Percentiles rank a stretch among this genome's conserved stretches.
Conservation (phyloP, 2,329 filamentous ascomycete genomes). For the Trichoderma aggressivum region DNA sequence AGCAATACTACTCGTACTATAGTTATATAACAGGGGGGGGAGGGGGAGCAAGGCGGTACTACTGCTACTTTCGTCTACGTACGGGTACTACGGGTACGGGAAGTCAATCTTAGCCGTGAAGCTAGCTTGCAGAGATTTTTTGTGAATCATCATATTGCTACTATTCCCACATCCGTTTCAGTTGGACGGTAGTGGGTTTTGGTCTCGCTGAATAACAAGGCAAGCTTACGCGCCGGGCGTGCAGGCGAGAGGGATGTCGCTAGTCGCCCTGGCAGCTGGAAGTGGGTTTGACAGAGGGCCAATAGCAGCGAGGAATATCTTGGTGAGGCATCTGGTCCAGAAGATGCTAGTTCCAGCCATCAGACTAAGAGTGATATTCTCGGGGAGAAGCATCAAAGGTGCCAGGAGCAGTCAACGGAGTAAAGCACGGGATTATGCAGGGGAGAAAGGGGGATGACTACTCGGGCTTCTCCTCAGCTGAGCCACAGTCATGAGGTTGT, state of each 20-base stretch:
- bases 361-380: not conserved
- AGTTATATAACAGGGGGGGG: not conserved
- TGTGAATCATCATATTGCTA: not conserved
- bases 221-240: constrained; percentile 11
- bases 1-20: not conserved
- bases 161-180: not conserved
- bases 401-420: not conserved
- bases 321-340: not conserved
- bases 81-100: not conserved
- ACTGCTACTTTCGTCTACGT: not conserved
- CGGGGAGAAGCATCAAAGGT: not conserved
- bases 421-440: not conserved
- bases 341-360: not conserved
- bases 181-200: not conserved
- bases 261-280: not conserved
- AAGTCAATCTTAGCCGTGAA: not conserved
- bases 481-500: not conserved
- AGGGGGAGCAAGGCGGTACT: not conserved
- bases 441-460: not conserved
- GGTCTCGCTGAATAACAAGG: not conserved
- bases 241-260: not conserved
- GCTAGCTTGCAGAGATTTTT: not conserved
- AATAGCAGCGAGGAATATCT: not conserved
- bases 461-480: constrained; percentile 7
- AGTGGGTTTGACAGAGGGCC: not conserved